phyloP scores from a whole-genome alignment of 1,284 basidiomycete species.

The Rhodotorula sp. region DNA sequence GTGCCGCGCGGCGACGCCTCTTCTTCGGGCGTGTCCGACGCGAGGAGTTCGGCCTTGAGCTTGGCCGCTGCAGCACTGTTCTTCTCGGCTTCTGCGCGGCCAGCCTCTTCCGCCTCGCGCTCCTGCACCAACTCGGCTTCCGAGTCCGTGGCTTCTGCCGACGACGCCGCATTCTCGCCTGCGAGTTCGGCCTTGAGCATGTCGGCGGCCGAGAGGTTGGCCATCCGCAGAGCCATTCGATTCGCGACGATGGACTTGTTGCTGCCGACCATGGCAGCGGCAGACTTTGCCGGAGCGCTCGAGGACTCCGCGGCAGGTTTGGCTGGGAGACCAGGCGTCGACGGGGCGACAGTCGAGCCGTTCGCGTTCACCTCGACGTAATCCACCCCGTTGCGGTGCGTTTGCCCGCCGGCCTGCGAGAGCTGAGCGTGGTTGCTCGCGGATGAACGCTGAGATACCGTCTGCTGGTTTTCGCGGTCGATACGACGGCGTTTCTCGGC shows the following conservation, averaged over 20 bases:
- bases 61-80: constrained; percentile 93
- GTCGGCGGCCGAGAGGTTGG: constrained; percentile 93
- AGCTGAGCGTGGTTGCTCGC: constrained; percentile 24
- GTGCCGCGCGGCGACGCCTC: constrained; percentile 52
- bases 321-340: constrained; percentile 12
- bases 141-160: background rate
- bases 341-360: constrained; percentile 11
- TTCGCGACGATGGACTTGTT: constrained; percentile 82
- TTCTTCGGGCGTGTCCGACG: constrained; percentile 9
- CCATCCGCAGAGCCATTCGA: constrained; percentile 83
- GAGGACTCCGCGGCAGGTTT: constrained; percentile 7
- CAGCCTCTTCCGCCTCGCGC: constrained; percentile 31
- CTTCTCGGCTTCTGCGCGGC: constrained; percentile 26
- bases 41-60: constrained; percentile 58
- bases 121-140: constrained; percentile 15
- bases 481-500: constrained; percentile 73
- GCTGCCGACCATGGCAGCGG: constrained; percentile 28
- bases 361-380: constrained; percentile 38
- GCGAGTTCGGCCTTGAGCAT: constrained; percentile 84
- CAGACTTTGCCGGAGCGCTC: background rate
- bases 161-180: constrained; percentile 52
- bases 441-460: background rate
- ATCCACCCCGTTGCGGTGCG: constrained; percentile 32
- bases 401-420: constrained; percentile 9
- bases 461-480: constrained; percentile 60